phyloP scores from a whole-genome alignment of 179 eudicot species.

The Heliamphora pulchella region DNA sequence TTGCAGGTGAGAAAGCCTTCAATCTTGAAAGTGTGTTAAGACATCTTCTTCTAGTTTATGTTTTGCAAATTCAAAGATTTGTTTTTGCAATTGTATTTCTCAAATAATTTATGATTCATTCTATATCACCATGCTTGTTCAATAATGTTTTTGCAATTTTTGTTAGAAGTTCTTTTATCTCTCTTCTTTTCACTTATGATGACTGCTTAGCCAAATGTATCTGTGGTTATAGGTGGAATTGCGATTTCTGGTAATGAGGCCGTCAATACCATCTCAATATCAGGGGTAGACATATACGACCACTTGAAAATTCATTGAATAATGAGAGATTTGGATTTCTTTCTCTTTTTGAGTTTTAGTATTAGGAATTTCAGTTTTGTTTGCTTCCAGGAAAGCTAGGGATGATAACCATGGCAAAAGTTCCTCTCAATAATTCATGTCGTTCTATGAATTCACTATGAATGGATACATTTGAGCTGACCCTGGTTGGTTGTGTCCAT shows the following conservation, averaged over 20 bases:
- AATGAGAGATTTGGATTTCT: not conserved
- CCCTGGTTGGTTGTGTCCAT: not conserved
- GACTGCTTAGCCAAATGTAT: not conserved
- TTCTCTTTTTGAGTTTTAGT: slow-evolving; percentile 2
- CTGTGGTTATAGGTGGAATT: not conserved
- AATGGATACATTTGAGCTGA: not conserved
- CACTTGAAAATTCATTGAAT: not conserved
- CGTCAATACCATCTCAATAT: not conserved
- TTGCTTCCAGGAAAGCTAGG: not conserved
- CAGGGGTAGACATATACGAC: not conserved
- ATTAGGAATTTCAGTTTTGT: not conserved
- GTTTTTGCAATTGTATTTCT: not conserved
- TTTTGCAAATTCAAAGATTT: not conserved
- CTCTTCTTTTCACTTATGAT: not conserved
- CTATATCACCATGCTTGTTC: not conserved
- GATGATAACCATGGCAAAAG: not conserved
- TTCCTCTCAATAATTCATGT: not conserved
- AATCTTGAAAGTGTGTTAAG: not conserved
- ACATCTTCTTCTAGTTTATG: not conserved
- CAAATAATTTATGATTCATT: not conserved
- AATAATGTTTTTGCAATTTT: not conserved
- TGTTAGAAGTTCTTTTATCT: not conserved
- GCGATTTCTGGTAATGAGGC: not conserved
- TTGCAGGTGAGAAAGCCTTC: slow-evolving; percentile 55
- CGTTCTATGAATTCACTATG: not conserved